Evolutionary conservation across 441 rosid genomes (phyloP), one percentile per base, ranked within the genome.

Genomic region (Populus hybrid): DNA sequence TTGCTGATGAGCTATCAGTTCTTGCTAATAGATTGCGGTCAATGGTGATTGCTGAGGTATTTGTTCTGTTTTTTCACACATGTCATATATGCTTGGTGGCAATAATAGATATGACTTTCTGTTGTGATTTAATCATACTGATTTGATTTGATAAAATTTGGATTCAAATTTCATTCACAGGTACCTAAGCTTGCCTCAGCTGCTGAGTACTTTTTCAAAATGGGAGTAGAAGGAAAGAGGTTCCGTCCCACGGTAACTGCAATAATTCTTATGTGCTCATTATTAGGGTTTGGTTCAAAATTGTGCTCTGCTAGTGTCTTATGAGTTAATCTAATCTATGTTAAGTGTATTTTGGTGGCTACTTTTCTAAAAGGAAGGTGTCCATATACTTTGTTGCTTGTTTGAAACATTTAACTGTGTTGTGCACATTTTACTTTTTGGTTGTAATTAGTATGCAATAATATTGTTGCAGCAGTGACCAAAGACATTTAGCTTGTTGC

Each of bases 151-250:
- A 80, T 77, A 1, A 69, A 79, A 68, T 30, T 73, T 38, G 71
- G 36, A 67, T 72, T 36, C 80, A 42, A 50, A 59, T 83, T 23
- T 72, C 71, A 18, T 84, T 14, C 71, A 94, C 72, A 97, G 98
- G 98, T 97, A 71, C 99, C 98, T 1, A 89, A 92, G 87, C 99
- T 94, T 83, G 97, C 98, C 79, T 91, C 95, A 75, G 98, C 99
- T 73, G 98, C 98, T 73, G 98, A 94, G 82, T 94, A 91, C 84
- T 90, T 97, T 87, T 97, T 94, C 86, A 92, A 89, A 87, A 69
- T 88, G 87, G 97, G 97, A 30, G 97, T 89, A 50, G 97, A 94
- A 87, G 95, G 97, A 73, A 97, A 97, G 86, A 91, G 94, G 81
- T 94, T 94, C 72, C 95, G 95, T 71, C 97, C 97, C 67, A 91